Conservation (phyloP, 352 stramenopile genomes). For the Globisporangium megalacanthum region DNA sequence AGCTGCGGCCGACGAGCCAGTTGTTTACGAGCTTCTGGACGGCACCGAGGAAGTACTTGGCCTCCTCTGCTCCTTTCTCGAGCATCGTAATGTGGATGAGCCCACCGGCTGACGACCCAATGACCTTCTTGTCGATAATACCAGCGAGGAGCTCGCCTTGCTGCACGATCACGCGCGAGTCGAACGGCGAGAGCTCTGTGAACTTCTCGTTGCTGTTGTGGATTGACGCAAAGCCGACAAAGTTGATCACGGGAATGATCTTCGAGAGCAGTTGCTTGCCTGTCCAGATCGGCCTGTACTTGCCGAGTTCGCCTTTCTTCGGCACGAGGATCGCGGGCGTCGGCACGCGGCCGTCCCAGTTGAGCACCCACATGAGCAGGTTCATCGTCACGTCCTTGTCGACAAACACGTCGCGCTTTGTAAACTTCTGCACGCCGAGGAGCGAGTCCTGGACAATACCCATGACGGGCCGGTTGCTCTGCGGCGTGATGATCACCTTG, state of each 20-base stretch:
- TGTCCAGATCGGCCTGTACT: conserved; percentile 93
- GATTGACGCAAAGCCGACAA: conserved; percentile 92
- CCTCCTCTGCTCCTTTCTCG: conserved; percentile 88
- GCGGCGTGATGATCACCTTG: conserved; percentile 97
- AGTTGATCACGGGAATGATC: conserved; percentile 97
- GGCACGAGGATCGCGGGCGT: conserved; percentile 97
- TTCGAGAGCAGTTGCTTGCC: conserved; percentile 98
- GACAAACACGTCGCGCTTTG: conserved; percentile 97
- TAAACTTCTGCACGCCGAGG: conserved; percentile 97
- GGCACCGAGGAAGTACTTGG: conserved; percentile 83
- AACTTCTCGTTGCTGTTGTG: conserved; percentile 92
- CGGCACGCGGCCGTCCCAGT: conserved; percentile 97
- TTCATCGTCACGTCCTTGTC: conserved; percentile 98
- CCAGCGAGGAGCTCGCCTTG: conserved; percentile 96
- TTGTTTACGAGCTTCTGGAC: conserved; percentile 99
- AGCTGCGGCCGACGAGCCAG: conserved; percentile 97
- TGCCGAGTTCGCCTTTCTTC: conserved; percentile 79
- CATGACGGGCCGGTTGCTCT: conserved; percentile 99
- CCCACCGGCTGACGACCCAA: conserved; percentile 95
- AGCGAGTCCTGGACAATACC: conserved; percentile 98
- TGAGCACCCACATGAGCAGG: conserved; percentile 96
- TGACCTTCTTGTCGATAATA: conserved; percentile 99
- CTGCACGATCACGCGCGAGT: conserved; percentile 97
- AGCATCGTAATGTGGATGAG: conserved; percentile 98
- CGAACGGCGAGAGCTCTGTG: conserved; percentile 90